Evolutionary conservation across 139 green algal genomes (phyloP), one percentile per base, ranked within the genome.

Genomic region (Chlorokybus atmophyticus): DNA sequence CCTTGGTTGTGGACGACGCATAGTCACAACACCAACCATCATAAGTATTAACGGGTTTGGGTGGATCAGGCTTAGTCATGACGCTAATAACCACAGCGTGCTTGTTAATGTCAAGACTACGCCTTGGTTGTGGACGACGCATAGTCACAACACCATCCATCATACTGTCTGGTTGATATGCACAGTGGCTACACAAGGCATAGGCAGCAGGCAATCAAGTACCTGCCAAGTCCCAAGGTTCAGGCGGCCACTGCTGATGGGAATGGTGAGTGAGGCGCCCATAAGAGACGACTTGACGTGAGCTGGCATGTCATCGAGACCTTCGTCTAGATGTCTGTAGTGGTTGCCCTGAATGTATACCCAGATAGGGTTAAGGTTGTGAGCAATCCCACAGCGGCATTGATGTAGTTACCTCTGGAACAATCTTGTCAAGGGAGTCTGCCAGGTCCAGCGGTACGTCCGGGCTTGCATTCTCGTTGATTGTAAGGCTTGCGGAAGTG

Each of bases 211-310:
- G 10, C 21, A 41, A 14, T 27, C 7, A 58, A 6, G 2, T 21
- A 73, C 66, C 57, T 73, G 65, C 65, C 65, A 73, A 7, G 40
- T 73, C 35, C 65, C 65, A 14, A 73, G 24, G 25, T 66, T 49
- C 17, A 73, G 52, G 24, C 59, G 44, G 1, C 57, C 72, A 14
- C 68, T 25, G 7, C 26, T 29, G 44, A 76, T 60, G 6, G 72
- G 72, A 19, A 79, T 55, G 32, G 29, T 74, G 26, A 76, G 17
- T 0, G 35, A 52, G 10, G 38, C 40, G n/a, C 72, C 72, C n/a
- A 79, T 55, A 6, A 79, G 26, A 4, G 57, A 66, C 1, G 57
- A 53, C 64, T 79, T 79, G 19, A 79, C 55, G 53, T 79, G 72
- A 7, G 49, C 72, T 21, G 72, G 72, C 67, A 76, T 76, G 59